phyloP scores from a whole-genome alignment of 805 yeast species.

The Ogataea angusta region DNA sequence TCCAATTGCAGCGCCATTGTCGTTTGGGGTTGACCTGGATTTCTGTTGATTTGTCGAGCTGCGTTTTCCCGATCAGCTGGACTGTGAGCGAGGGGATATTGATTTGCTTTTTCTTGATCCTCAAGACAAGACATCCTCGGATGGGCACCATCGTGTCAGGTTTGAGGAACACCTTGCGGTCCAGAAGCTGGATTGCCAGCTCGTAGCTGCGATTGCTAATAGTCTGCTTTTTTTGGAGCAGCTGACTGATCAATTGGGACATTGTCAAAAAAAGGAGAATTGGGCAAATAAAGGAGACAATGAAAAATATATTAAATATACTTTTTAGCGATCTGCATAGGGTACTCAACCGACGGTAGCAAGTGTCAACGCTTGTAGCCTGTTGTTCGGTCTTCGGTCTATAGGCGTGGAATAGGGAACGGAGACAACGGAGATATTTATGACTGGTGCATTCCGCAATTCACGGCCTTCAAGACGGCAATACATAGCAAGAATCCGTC shows the following conservation, averaged over 20 bases:
- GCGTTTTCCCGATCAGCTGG: constrained; percentile 15
- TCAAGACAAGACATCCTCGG: constrained; percentile 22
- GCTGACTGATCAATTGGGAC: background rate
- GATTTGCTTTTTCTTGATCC: constrained; percentile 15
- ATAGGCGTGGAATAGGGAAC: no score
- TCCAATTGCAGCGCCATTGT: constrained; percentile 4
- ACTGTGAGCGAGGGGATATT: constrained; percentile 13
- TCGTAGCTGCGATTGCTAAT: constrained; percentile 2
- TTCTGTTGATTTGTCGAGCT: background rate
- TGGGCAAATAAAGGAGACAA: constrained; percentile 1
- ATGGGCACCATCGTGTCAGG: constrained; percentile 14
- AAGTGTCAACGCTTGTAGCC: no score
- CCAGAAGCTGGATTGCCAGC: constrained; percentile 6
- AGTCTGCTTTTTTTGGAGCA: background rate
- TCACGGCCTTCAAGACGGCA: no score
- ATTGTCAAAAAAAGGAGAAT: constrained; percentile 3
- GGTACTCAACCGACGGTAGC: no score
- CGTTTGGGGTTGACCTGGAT: background rate
- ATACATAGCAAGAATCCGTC: no score
- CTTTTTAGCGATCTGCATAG: no score
- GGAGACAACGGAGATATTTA: no score
- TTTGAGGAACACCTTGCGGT: constrained; percentile 13
- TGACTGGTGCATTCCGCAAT: no score
- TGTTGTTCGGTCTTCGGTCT: no score
- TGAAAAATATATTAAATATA: background rate